These are phyloP conservation scores for Myrica gale DNA, from an alignment of 306 rosid genomes.

Conservation along the genomic window DNA sequence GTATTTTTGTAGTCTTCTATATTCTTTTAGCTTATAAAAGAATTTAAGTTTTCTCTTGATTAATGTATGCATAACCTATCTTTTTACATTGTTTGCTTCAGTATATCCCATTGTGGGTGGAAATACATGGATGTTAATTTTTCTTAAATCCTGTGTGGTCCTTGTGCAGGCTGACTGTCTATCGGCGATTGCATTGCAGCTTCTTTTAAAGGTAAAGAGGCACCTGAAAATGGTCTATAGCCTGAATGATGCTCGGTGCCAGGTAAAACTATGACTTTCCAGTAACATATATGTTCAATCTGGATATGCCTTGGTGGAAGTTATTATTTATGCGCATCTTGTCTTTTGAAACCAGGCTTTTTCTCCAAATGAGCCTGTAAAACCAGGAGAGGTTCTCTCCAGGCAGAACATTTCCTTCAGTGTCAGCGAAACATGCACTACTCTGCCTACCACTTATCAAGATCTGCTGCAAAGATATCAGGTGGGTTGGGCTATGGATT, in stretches of 20 bases:
- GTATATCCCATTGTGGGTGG: conserved; percentile 15
- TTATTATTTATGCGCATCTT: not conserved
- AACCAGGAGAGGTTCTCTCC: conserved; percentile 81
- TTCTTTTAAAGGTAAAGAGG: conserved; percentile 90
- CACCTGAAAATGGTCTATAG: conserved; percentile 81
- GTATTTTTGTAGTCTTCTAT: conserved; percentile 32
- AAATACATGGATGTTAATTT: not conserved
- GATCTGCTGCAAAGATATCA: conserved; percentile 82
- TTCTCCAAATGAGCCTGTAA: conserved; percentile 74
- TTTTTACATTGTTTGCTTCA: conserved; percentile 2
- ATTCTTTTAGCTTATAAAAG: not conserved
- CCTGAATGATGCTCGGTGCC: conserved; percentile 85
- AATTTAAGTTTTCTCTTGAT: not conserved
- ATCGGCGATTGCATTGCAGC: conserved; percentile 80
- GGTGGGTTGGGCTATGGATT: conserved; percentile 40
- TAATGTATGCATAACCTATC: conserved; percentile 2
- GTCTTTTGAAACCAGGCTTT: conserved; percentile 56
- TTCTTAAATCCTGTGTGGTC: conserved; percentile 12
- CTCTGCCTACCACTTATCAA: conserved; percentile 65
- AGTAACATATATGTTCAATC: conserved; percentile 8
- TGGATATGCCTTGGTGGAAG: not conserved
- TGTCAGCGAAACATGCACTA: conserved; percentile 57
- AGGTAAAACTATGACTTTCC: conserved; percentile 44
- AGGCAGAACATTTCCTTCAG: conserved; percentile 68
- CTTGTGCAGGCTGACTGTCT: conserved; percentile 70